These are phyloP conservation scores for Castanospermum australe DNA, from an alignment of 306 rosid genomes.

Conservation along the genomic window DNA sequence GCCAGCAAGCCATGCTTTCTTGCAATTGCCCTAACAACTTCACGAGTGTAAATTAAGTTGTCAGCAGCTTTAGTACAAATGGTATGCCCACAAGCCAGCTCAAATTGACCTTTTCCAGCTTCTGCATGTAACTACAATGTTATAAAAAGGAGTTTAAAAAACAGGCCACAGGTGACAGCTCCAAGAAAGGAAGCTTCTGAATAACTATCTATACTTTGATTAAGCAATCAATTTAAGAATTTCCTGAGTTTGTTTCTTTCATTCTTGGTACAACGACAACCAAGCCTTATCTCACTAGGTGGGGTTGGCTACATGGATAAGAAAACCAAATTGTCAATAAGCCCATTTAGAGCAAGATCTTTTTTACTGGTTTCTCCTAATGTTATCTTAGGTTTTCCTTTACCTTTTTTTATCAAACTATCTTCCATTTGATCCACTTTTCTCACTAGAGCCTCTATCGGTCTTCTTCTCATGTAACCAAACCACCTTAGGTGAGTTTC, in stretches of 20 bases:
- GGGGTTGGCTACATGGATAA: no score
- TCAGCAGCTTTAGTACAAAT: slow-evolving; percentile 70
- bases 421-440: no score
- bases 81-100: slow-evolving; percentile 58
- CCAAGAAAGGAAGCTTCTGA: not conserved
- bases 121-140: slow-evolving; percentile 74
- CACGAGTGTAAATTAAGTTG: slow-evolving; percentile 71
- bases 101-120: slow-evolving; percentile 90
- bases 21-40: slow-evolving; percentile 69
- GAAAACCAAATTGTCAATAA: no score
- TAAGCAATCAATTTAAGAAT: not conserved
- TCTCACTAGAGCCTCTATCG: no score
- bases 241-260: not conserved
- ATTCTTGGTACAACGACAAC: not conserved
- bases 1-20: slow-evolving; percentile 84
- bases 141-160: slow-evolving; percentile 8
- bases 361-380: no score
- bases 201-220: not conserved
- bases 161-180: not conserved
- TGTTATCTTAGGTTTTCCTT: no score
- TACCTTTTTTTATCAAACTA: no score
- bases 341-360: no score
- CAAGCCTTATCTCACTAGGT: no score
- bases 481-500: no score
- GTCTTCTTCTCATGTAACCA: no score